These are phyloP conservation scores for Didymella glomerata DNA, from an alignment of 2,329 filamentous ascomycete genomes.

Conservation along the genomic window DNA sequence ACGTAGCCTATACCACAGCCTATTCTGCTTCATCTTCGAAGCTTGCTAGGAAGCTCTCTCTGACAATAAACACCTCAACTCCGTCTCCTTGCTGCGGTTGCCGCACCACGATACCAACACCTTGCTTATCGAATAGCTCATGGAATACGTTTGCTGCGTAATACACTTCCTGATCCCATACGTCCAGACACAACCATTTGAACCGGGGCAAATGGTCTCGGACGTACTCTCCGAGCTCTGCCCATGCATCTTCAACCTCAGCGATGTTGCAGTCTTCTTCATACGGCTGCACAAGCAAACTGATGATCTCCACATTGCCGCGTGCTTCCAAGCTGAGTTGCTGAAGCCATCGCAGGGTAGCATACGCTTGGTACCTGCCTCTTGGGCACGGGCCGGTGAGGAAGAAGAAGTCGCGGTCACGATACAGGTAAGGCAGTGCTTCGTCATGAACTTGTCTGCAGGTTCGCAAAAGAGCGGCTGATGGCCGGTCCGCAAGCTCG, in stretches of 20 bases:
- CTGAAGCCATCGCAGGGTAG: conserved; percentile 38
- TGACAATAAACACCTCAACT: not conserved
- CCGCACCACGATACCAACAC: not conserved
- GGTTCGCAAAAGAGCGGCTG: conserved; percentile 24
- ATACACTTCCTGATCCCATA: conserved; percentile 22
- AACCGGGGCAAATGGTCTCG: conserved; percentile 26
- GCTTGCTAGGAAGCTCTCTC: not conserved
- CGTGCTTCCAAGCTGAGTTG: conserved; percentile 27
- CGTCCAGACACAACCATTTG: conserved; percentile 27
- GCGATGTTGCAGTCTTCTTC: conserved; percentile 40
- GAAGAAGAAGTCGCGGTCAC: conserved; percentile 37
- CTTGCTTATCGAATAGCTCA: not conserved
- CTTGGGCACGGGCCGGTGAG: conserved; percentile 43
- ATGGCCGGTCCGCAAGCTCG: conserved; percentile 27
- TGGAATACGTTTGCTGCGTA: not conserved
- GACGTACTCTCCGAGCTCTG: conserved; percentile 30
- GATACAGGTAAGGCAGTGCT: conserved; percentile 39
- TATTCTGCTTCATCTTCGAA: not conserved
- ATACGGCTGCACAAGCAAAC: conserved; percentile 37
- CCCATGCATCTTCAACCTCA: conserved; percentile 28
- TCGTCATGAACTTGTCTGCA: conserved; percentile 36
- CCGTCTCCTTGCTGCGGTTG: not conserved
- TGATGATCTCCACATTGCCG: conserved; percentile 31
- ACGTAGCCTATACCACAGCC: not conserved
- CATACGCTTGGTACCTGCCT: conserved; percentile 47